Evolutionary conservation across 1,284 basidiomycete genomes (phyloP), one percentile per base, ranked within the genome.

Genomic region (Melanopsichium pennsylvanicum): DNA sequence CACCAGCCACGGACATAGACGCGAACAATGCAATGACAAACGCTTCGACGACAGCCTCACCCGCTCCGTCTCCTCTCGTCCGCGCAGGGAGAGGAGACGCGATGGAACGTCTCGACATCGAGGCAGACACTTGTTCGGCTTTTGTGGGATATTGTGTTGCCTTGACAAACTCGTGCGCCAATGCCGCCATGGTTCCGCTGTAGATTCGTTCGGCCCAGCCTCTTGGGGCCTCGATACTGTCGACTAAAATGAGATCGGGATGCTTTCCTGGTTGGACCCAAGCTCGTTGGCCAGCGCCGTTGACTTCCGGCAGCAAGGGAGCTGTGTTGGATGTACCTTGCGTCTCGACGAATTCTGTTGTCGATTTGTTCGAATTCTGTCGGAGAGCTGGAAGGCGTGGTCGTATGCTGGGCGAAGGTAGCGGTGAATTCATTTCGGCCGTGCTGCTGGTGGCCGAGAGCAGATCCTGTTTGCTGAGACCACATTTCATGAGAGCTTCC

Each of bases 101-200:
- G 22, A 52, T 33, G 38, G 55, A 54, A 1, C 46, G 61, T 3
- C 45, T 35, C 19, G 42, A 38, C 11, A 13, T 25, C 9, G 38
- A 9, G 1, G 25, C 21, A 6, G 43, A 18, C 8, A 10, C 12
- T 12, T 33, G 37, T 13, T 43, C 51, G 22, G 35, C 35, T 11
- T 32, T 7, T 18, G 29, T 18, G 2, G 67, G 67, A 10, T 62
- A 23, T 36, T 81, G 79, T 5, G 76, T 76, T 1, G 60, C 75
- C 35, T 67, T 70, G 23, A 81, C 76, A 26, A 74, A 59, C 48
- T 81, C 79, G 58, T 81, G 70, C 12, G 74, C 78, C 25, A 81
- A 44, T 1, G 76, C 74, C 3, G 66, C 43, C 22, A 63, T 18
- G 12, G 59, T 68, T n/a, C 76, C 78, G 16, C 61, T 42, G 9